These are phyloP conservation scores for Penicillium roqueforti DNA, from an alignment of 495 filamentous ascomycete species.

Conservation along the genomic window DNA sequence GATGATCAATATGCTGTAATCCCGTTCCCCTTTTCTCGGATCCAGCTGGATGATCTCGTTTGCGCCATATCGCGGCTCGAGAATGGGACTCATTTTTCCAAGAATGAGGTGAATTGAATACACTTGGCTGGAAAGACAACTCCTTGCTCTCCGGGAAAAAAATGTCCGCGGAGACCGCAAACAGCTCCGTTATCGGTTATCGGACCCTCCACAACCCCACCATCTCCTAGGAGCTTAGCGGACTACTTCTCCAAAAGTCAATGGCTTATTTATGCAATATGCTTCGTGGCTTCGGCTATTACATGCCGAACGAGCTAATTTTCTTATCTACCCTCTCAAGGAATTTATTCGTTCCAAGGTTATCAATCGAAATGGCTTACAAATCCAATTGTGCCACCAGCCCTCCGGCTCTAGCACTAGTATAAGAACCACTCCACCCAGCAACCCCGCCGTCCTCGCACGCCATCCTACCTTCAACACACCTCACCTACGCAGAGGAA, in stretches of 20 bases:
- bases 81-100: background rate
- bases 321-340: background rate
- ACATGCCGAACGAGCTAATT: background rate
- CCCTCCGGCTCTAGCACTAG: background rate
- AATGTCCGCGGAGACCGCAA: background rate
- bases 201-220: conserved; percentile 18
- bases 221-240: background rate
- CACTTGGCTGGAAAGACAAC: background rate
- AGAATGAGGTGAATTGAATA: background rate
- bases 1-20: conserved; percentile 65
- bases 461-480: conserved; percentile 5
- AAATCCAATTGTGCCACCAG: background rate
- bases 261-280: background rate
- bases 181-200: conserved; percentile 15
- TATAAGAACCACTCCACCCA: conserved; percentile 7
- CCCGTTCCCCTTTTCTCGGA: conserved; percentile 10
- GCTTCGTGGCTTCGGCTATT: background rate
- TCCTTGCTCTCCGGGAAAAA: background rate
- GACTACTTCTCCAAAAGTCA: background rate
- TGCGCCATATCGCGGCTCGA: background rate
- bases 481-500: background rate
- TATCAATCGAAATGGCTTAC: background rate
- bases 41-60: conserved; percentile 16
- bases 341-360: background rate
- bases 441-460: conserved; percentile 12